phyloP scores from a whole-genome alignment of 306 rosid species.

The Coriaria nepalensis region DNA sequence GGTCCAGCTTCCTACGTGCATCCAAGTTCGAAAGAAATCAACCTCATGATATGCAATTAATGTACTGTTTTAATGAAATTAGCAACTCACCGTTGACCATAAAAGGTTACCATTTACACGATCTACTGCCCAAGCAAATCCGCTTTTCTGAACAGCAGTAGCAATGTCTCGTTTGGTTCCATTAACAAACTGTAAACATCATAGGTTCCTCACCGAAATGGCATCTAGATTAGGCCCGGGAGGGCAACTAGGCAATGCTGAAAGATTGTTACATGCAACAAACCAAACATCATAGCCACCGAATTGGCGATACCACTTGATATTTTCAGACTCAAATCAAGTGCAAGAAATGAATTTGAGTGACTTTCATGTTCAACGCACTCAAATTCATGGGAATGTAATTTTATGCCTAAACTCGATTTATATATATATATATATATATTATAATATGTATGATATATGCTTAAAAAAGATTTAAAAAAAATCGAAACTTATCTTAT shows the following conservation, averaged over 20 bases:
- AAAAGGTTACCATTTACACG: conserved; percentile 28
- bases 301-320: conserved; percentile 43
- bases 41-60: no score
- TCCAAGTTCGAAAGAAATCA: no score
- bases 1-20: conserved; percentile 55
- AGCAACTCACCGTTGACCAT: conserved; percentile 27
- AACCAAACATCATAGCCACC: conserved; percentile 76
- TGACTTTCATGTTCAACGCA: conserved; percentile 51
- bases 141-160: conserved; percentile 56
- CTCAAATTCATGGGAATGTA: no score
- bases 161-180: conserved; percentile 28
- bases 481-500: no score
- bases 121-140: conserved; percentile 54
- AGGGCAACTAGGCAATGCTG: conserved; percentile 34
- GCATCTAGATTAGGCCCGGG: conserved; percentile 39
- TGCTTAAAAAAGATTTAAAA: no score
- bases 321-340: conserved; percentile 39
- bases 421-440: no score
- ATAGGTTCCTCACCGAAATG: conserved; percentile 53
- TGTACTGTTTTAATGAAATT: background rate
- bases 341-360: conserved; percentile 47
- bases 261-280: conserved; percentile 27
- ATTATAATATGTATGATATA: no score
- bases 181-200: conserved; percentile 25
- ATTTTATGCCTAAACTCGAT: no score